phyloP scores from a whole-genome alignment of 2,329 filamentous ascomycete genomes.

The Alternaria arbusti region DNA sequence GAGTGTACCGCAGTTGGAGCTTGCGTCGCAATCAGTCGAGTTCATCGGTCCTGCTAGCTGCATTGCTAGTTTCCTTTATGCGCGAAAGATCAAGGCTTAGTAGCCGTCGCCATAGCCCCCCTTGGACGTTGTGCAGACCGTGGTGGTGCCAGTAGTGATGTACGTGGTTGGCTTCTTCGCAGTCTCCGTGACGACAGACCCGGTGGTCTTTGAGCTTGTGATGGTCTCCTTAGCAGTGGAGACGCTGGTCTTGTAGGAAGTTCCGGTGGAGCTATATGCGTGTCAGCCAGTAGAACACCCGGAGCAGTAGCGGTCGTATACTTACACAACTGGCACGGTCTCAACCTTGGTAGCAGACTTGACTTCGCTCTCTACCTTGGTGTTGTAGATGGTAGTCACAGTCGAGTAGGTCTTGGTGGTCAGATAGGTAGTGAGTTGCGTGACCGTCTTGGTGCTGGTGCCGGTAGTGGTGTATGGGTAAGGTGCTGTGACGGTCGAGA shows the following conservation, averaged over 20 bases:
- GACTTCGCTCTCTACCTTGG: conserved; percentile 16
- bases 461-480: conserved; percentile 21
- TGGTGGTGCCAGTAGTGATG: conserved; percentile 23
- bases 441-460: conserved; percentile 14
- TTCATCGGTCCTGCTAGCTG: background rate
- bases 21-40: background rate
- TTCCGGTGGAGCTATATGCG: conserved; percentile 17
- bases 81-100: background rate
- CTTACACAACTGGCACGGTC: conserved; percentile 27
- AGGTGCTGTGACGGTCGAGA: conserved; percentile 11
- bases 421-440: conserved; percentile 3
- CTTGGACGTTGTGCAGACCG: conserved; percentile 25
- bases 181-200: conserved; percentile 22
- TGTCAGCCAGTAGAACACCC: background rate
- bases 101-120: conserved; percentile 6
- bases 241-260: conserved; percentile 24
- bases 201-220: conserved; percentile 12
- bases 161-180: conserved; percentile 24
- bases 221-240: conserved; percentile 18
- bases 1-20: background rate
- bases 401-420: conserved; percentile 20
- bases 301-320: background rate
- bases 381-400: conserved; percentile 22
- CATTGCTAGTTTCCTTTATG: background rate
- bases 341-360: conserved; percentile 16